Evolutionary conservation across 139 green algal species (phyloP), one percentile per base, ranked within the genome.

Genomic region (Raphidocelis subcapitata): DNA sequence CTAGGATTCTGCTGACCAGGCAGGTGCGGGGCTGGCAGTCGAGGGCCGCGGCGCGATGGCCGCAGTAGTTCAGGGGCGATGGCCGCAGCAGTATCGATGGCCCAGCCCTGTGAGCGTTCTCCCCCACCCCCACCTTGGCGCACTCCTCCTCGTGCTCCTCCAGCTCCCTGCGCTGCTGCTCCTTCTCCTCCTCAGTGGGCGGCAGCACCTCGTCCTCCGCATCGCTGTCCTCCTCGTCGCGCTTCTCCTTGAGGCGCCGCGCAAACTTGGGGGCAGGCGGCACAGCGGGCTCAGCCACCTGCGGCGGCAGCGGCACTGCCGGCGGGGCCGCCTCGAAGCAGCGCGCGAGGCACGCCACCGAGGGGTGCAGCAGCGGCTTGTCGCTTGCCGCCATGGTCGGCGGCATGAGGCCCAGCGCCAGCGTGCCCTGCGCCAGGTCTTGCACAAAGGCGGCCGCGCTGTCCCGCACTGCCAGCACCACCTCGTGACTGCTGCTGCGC

Each of bases 121-220:
- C n/a, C n/a, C n/a, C n/a, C n/a, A n/a, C n/a, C n/a, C n/a, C n/a
- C n/a, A n/a, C n/a, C n/a, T n/a, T n/a, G n/a, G n/a, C n/a, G n/a
- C n/a, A n/a, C n/a, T n/a, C n/a, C n/a, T 29, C 24, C 31, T 24
- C 47, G 20, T 77, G 72, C 64, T 65, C 56, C 31, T 77, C 72
- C 24, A 64, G 24, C 37, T 54, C 62, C 37, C 28, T 1, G 20
- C 62, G 31, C 24, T 72, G 62, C n/a, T 47, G 18, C 31, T 47
- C 49, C 49, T 21, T 10, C 62, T 77, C 72, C 3, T 71, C 62
- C 16, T 31, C 47, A 24, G 62, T 77, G 1, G 56, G 49, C 1
- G 72, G 72, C 49, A 77, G 62, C 62, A 65, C 72, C 62, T 77
- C 72, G 52, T 77, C 72, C 23, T 77, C 72, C 26, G 62, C 72